phyloP scores from a whole-genome alignment of 208 protist genomes.

The Lotmaria passim region DNA sequence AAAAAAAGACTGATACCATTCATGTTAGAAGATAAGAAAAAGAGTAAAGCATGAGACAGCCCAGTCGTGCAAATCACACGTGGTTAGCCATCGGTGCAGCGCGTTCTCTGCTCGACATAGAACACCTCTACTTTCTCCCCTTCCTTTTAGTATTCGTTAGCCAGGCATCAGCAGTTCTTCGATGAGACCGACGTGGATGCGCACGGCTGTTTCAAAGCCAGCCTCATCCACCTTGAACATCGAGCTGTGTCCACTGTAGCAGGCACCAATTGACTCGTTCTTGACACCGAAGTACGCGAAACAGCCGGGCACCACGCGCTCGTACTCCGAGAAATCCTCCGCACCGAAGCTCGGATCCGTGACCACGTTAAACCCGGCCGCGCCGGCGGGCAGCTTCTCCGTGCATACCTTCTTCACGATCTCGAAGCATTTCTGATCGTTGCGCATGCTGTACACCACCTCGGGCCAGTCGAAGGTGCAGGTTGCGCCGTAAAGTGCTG shows the following conservation, averaged over 20 bases:
- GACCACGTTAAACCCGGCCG: constrained; percentile 45
- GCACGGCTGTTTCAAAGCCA: constrained; percentile 50
- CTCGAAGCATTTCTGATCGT: constrained; percentile 57
- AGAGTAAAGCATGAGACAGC: no score
- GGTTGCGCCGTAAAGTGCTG: constrained; percentile 51
- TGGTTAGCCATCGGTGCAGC: not conserved
- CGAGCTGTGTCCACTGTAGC: constrained; percentile 50
- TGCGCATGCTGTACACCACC: constrained; percentile 59
- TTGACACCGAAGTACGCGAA: constrained; percentile 56
- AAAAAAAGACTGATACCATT: no score
- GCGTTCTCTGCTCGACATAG: not conserved
- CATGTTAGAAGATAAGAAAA: no score
- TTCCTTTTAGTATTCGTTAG: not conserved
- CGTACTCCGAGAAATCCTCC: constrained; percentile 72
- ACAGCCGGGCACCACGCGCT: constrained; percentile 60
- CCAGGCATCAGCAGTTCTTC: constrained; percentile 47
- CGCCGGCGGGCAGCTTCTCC: constrained; percentile 43
- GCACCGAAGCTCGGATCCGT: constrained; percentile 51
- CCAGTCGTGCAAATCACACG: no score
- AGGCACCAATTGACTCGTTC: constrained; percentile 27
- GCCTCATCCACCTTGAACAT: constrained; percentile 55
- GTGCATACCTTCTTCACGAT: constrained; percentile 44
- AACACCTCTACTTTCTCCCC: not conserved
- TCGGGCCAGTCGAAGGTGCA: constrained; percentile 32
- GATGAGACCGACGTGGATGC: constrained; percentile 56